Evolutionary conservation across 192 early-diverging fungal genomes (phyloP), one percentile per base, ranked within the genome.

Genomic region (Backusella tuberculispora): DNA sequence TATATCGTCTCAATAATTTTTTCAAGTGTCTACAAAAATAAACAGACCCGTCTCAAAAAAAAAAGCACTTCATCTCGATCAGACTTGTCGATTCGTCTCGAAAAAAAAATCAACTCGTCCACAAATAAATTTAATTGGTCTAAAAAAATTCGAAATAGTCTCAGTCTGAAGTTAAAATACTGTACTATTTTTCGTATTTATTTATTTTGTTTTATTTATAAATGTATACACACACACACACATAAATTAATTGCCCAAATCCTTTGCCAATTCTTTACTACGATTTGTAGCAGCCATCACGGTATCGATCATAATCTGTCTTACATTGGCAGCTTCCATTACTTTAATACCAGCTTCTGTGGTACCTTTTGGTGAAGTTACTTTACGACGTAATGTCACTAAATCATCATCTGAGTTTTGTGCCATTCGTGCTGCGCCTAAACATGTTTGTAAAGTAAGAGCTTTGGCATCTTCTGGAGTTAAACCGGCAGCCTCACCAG

Each of bases 301-400:
- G 64, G 83, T 84, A 41, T 86, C 77, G 8, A 76, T 71, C 21
- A 93, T 82, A 69, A 85, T 73, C 37, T 91, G 72, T 26, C 89
- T 75, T n/a, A 92, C 68, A 21, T 86, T 81, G 3, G 77, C 84
- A 7, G 80, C 88, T 74, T 94, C 91, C 80, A 97, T 87, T 5
- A 85, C 81, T 75, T 93, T 88, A 72, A 98, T 86, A 9, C 91
- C 97, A 0, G 97, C 97, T 60, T 95, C 92, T 14, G 97, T 98
- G 40, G 97, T 97, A 17, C 97, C 97, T 48, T 96, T 92, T 8
- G 97, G 97, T 19, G 88, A 91, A 1, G 96, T 98, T 56, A 98
- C 96, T 80, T 96, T 97, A 21, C 86, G 66, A 34, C 97, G 83
- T 47, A 98, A 80, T 37, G 92, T 91, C 41, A 89, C 90, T 7